Evolutionary conservation across 169 alveolate species (phyloP).

Genomic region (Cryptosporidium canis): DNA sequence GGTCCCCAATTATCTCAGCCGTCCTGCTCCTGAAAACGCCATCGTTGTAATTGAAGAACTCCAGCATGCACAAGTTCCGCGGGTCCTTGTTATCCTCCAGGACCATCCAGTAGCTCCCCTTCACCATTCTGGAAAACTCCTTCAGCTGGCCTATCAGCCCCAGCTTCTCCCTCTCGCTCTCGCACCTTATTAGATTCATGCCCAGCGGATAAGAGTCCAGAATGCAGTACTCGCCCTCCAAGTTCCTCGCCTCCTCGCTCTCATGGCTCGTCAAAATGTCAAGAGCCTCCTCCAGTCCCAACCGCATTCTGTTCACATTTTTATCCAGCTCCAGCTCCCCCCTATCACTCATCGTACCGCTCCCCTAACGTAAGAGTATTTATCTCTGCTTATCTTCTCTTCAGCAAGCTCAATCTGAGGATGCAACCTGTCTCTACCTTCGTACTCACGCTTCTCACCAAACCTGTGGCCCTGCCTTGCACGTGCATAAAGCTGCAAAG

Average conservation of each 20-base stretch:
- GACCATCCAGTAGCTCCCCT: slow-evolving; percentile 55
- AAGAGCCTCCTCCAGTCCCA: slow-evolving; percentile 49
- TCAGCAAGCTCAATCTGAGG: neutral
- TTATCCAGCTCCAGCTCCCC: slow-evolving; percentile 17
- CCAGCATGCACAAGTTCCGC: slow-evolving; percentile 14
- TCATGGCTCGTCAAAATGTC: neutral
- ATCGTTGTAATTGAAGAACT: slow-evolving; percentile 37
- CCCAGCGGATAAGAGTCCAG: slow-evolving; percentile 44
- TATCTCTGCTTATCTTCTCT: neutral
- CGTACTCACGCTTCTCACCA: neutral
- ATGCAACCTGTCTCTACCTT: neutral
- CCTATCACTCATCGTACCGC: slow-evolving; percentile 27
- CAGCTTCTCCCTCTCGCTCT: slow-evolving; percentile 8
- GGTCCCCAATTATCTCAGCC: neutral
- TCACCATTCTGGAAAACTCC: slow-evolving; percentile 52
- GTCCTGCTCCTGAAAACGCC: slow-evolving; percentile 29
- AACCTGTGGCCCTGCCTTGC: no score
- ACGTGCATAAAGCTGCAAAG: no score
- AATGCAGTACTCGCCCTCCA: neutral
- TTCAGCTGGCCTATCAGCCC: neutral
- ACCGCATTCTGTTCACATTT: slow-evolving; percentile 23
- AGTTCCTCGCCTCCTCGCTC: neutral
- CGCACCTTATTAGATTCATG: slow-evolving; percentile 30
- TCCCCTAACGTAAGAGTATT: neutral
- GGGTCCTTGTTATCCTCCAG: slow-evolving; percentile 33